Evolutionary conservation across 2,329 filamentous ascomycete species (phyloP).

Genomic region (Beauveria medogensis): DNA sequence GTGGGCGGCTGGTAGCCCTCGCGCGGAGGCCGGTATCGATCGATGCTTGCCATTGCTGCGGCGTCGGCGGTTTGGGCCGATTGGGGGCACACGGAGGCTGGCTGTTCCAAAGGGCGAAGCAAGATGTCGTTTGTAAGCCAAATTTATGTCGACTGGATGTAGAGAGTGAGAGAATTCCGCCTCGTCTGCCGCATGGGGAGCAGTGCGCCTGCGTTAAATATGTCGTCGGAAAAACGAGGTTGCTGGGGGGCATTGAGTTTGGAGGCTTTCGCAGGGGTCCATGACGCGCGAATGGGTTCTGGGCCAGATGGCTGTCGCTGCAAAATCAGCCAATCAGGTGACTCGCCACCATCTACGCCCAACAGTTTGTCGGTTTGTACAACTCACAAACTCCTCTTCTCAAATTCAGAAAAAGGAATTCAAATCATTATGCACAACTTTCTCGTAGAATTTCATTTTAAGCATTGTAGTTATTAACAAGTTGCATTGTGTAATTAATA

Average conservation of each 20-base stretch:
- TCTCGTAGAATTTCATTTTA: neutral
- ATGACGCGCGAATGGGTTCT: constrained; percentile 7
- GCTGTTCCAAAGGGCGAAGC: no score
- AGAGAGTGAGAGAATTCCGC: neutral
- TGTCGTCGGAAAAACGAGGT: neutral
- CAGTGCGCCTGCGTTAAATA: neutral
- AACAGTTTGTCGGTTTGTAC: neutral
- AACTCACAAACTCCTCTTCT: neutral
- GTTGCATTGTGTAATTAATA: neutral
- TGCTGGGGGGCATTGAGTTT: neutral
- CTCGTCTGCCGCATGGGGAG: constrained; percentile 1
- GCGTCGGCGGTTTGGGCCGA: neutral
- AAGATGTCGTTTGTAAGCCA: no score
- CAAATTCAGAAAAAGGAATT: neutral
- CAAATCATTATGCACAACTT: neutral
- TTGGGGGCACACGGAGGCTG: neutral
- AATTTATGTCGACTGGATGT: neutral
- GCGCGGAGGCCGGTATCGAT: constrained; percentile 48
- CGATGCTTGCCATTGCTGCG: constrained; percentile 47
- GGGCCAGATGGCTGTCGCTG: neutral
- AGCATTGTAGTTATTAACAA: neutral
- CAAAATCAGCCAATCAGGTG: constrained; percentile 11
- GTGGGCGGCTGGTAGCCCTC: constrained; percentile 49
- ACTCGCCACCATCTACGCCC: neutral
- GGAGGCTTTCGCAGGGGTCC: constrained; percentile 9